Conservation (phyloP, 331 rosid species). For the Quercus tomentella region DNA sequence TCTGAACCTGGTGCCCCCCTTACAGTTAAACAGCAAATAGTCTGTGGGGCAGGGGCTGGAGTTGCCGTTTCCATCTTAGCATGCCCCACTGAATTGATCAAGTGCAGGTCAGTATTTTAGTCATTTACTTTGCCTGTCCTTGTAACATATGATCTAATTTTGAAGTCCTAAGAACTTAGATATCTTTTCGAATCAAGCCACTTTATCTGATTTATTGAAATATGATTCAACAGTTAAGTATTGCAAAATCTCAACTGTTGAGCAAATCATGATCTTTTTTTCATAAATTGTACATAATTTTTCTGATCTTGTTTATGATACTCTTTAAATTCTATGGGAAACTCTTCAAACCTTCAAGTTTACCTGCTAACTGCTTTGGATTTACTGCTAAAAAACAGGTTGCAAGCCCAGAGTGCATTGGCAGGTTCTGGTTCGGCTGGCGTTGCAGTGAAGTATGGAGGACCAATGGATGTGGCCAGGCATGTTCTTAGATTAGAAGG, state of each 20-base stretch:
- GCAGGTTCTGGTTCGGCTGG: conserved; percentile 50
- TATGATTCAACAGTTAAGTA: too few species aligned
- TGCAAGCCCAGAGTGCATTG: conserved; percentile 93
- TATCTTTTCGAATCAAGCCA: not conserved
- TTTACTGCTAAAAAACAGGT: conserved; percentile 33
- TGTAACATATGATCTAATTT: not conserved
- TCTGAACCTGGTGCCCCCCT: conserved; percentile 77
- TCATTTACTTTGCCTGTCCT: not conserved
- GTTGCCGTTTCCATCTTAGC: conserved; percentile 95
- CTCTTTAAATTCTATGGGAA: not conserved
- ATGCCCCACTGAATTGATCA: conserved; percentile 94
- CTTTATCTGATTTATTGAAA: too few species aligned
- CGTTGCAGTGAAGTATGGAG: conserved; percentile 74
- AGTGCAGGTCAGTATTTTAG: conserved; percentile 71
- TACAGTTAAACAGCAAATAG: conserved; percentile 65
- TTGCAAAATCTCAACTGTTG: too few species aligned
- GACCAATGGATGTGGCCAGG: conserved; percentile 94
- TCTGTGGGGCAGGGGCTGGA: conserved; percentile 96
- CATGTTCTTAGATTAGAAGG: conserved; percentile 89
- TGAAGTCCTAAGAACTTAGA: not conserved
- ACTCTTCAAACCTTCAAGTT: not conserved
- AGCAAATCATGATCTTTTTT: too few species aligned
- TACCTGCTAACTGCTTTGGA: not conserved
- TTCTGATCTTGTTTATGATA: too few species aligned
- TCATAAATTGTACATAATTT: too few species aligned